phyloP scores from a whole-genome alignment of 192 early-diverging fungal species.

The Backusella mclennaniae region DNA sequence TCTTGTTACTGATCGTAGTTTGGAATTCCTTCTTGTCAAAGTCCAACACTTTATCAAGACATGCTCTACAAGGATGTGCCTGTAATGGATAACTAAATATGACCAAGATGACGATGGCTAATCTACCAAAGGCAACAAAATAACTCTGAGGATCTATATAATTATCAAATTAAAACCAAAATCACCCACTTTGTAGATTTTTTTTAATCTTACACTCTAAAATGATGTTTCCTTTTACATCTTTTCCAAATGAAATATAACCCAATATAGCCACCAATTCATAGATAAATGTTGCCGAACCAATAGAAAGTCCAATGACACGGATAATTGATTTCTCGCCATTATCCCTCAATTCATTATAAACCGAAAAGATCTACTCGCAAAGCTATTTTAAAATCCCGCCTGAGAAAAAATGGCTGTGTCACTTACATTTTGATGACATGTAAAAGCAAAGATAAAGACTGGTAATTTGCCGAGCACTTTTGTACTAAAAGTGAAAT shows the following conservation, averaged over 20 bases:
- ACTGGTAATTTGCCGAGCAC: constrained; percentile 85
- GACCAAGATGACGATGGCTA: constrained; percentile 87
- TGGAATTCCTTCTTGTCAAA: constrained; percentile 10
- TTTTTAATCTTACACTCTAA: constrained; percentile 59
- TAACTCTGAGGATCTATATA: constrained; percentile 58
- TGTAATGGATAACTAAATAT: constrained; percentile 93
- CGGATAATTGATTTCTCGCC: constrained; percentile 61
- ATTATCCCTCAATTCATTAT: constrained; percentile 94
- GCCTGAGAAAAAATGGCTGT: not conserved
- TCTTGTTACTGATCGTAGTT: not conserved
- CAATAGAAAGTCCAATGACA: constrained; percentile 76
- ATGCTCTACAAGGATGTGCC: constrained; percentile 86
- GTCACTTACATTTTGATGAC: constrained; percentile 90
- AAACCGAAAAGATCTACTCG: constrained; percentile 86
- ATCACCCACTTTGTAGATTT: not conserved
- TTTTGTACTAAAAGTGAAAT: constrained; percentile 55
- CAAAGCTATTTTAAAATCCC: not conserved
- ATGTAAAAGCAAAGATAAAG: constrained; percentile 99
- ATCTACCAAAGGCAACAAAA: constrained; percentile 80
- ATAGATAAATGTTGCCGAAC: constrained; percentile 74
- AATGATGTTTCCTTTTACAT: constrained; percentile 83
- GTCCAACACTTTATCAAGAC: constrained; percentile 82
- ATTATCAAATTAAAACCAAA: not conserved
- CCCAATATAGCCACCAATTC: constrained; percentile 85
- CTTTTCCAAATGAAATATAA: constrained; percentile 89